Evolutionary conservation across 345 rosid genomes (phyloP), one percentile per base, ranked within the genome.

Genomic region (Anastatica hierochuntica): DNA sequence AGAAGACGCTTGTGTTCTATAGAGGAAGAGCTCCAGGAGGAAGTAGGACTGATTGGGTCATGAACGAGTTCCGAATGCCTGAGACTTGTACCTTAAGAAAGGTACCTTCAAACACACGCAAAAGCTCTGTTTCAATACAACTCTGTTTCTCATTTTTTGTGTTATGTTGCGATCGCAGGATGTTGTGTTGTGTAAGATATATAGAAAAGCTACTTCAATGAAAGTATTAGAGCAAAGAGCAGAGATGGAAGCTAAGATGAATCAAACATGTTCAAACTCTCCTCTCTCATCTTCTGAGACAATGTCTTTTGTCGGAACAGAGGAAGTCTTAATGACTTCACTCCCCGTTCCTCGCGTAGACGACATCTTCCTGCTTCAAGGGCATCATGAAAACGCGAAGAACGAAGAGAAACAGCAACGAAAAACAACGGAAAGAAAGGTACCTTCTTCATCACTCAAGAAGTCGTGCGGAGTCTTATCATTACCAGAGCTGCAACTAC

Each of bases 21-120:
- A 29, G 47, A 68, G 98, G 98, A 10, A 79, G 92, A 71, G 95
- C 98, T 2, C 98, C 96, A 0, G 76, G 72, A 42, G 98, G 98
- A n/a, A 43, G n/a, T 68, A 92, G 77, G 63, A 87, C 98, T 20
- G 95, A 92, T 59, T 92, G 98, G 98, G 77, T 92, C 43, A 92
- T 92, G 96, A 92, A 84, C 55, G 98, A 92, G 68, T 92, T 76
- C 48, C 80, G 98, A 13, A 70, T 92, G n/a, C 98, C 98, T 11
- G 98, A 92, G 57, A 53, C 67, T 26, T 65, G 49, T 61, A 62
- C 74, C 49, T 51, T 67, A 58, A 83, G 85, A 10, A 88, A 88
- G 96, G 98, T 92, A 5, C 14, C 14, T 6, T 31, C n/a, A 16
- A 17, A 30, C 33, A 29, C 33, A 5, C 3, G 13, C 37, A 29